phyloP scores from a whole-genome alignment of 2,329 filamentous ascomycete species.

The Sphaerulina vaccinii region DNA sequence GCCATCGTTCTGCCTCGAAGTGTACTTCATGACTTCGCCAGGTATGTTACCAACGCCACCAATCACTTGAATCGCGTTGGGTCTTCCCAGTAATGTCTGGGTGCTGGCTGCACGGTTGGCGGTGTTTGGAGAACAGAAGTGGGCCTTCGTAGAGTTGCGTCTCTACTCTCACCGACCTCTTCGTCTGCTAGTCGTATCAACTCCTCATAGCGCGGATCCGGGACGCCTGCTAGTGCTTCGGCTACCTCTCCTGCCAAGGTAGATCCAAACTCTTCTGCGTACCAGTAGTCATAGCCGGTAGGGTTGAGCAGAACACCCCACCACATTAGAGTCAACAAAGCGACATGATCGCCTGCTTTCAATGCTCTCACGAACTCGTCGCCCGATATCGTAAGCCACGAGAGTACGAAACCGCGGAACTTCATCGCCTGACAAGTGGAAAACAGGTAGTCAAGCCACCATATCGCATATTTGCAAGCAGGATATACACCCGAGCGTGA shows the following conservation, averaged over 20 bases:
- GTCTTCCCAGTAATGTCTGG: slow-evolving; percentile 9
- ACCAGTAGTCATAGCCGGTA: slow-evolving; percentile 16
- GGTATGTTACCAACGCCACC: slow-evolving; percentile 9
- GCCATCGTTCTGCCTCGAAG: slow-evolving; percentile 7
- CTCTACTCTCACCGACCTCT: slow-evolving; percentile 1
- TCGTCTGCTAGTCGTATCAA: slow-evolving; percentile 4
- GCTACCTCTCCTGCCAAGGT: slow-evolving; percentile 8
- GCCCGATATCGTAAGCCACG: slow-evolving; percentile 15
- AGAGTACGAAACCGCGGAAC: slow-evolving; percentile 10
- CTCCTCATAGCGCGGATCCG: neutral
- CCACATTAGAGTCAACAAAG: slow-evolving; percentile 16
- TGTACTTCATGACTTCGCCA: slow-evolving; percentile 15
- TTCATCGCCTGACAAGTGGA: slow-evolving; percentile 11
- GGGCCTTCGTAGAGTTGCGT: neutral
- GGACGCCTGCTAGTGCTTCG: neutral
- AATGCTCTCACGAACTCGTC: slow-evolving; percentile 16
- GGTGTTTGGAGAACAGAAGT: slow-evolving; percentile 1
- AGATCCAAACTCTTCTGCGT: slow-evolving; percentile 17
- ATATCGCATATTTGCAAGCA: slow-evolving; percentile 16
- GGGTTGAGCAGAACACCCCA: slow-evolving; percentile 20
- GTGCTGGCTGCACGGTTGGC: neutral
- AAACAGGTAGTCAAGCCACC: slow-evolving; percentile 16
- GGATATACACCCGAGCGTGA: neutral
- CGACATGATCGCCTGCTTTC: slow-evolving; percentile 14
- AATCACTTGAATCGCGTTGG: neutral